Base-by-base conservation (phyloP, 257 asterid species). In the Echium plantagineum region DNA sequence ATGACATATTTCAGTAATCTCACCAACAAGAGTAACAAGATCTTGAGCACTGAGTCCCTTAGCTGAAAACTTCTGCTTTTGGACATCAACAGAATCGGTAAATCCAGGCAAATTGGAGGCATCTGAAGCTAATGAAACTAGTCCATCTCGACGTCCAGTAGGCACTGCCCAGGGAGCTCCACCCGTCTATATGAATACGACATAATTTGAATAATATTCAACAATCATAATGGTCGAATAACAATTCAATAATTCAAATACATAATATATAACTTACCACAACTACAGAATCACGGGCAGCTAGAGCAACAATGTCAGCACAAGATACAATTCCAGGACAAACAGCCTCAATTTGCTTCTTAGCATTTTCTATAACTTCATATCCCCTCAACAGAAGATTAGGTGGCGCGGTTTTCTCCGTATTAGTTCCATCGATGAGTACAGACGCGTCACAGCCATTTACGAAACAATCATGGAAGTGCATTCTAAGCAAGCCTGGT, bases 11-110 rank as follows among this genome's bases (percentile, higher is more conserved):
- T 17, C 5, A 21, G 49, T 10, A 10, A 13, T 78, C 68, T 42
- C 75, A 89, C 97, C 97, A 52, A 77, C 85, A 52, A 89, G 94
- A 58, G 95, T 68, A 68, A 89, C 97, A 19, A 89, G 95, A 75
- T 89, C 97, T 56, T 79, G 89, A 46, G 74, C 62, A 64, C 76
- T 81, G 68, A 89, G 94, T 1, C 79, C 77, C 62, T 86, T 89
- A 6, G 66, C 82, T 4, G 52, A 9, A 65, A 84, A 89, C 70
- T 83, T 89, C 69, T 55, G 76, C 69, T 48, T 84, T 61, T 82
- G 97, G 59, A 65, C 71, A 47, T 66, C 86, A 7, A 89, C 77
- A 0, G 93, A 63, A 21, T 89, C 97, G 0, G 70, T 76, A 52
- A 84, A 84, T 6, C 77, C 81, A 0, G 91, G 90, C 54, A 86